Percentiles rank a stretch among this genome's conserved stretches.
phyloP scores from a whole-genome alignment of 352 stramenopile genomes.

The Saprolegnia parasitica region DNA sequence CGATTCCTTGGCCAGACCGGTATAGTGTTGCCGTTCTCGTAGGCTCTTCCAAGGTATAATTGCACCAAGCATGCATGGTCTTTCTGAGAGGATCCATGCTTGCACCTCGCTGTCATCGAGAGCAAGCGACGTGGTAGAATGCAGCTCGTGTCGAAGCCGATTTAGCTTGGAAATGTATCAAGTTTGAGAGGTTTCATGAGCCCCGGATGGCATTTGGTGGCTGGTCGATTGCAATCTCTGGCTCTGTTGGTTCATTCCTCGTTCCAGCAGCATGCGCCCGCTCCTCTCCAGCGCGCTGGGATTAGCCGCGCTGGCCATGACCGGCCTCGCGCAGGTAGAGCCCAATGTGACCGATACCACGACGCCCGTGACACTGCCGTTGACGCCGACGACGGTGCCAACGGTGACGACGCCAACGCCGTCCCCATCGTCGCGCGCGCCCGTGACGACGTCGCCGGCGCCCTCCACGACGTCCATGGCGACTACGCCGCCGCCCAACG shows the following conservation, averaged over 20 bases:
- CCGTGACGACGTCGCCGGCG: not conserved
- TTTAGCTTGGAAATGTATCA: not conserved
- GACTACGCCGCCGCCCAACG: constrained; percentile 2
- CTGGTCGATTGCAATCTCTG: not conserved
- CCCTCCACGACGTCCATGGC: not conserved
- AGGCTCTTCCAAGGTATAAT: too few relatives aligned
- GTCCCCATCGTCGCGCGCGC: not conserved
- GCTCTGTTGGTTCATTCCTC: not conserved
- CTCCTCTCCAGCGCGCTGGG: not conserved
- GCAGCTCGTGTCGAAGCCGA: not conserved
- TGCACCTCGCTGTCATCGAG: too few relatives aligned
- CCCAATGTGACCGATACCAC: constrained; percentile 15
- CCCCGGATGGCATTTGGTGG: not conserved
- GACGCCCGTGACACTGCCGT: not conserved
- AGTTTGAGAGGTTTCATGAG: not conserved
- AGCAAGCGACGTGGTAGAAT: too few relatives aligned
- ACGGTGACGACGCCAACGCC: constrained; percentile 10
- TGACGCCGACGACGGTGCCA: constrained; percentile 9
- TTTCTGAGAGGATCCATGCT: too few relatives aligned
- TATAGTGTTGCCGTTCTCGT: too few relatives aligned
- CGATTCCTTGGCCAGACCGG: too few relatives aligned
- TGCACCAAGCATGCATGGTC: too few relatives aligned
- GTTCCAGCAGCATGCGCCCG: not conserved
- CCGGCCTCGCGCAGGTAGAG: not conserved
- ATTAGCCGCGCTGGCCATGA: not conserved